A percentile compares a stretch with the other conserved stretches of the same genome.
Conservation (phyloP, 805 yeast genomes). For the Wickerhamiella cacticola region DNA sequence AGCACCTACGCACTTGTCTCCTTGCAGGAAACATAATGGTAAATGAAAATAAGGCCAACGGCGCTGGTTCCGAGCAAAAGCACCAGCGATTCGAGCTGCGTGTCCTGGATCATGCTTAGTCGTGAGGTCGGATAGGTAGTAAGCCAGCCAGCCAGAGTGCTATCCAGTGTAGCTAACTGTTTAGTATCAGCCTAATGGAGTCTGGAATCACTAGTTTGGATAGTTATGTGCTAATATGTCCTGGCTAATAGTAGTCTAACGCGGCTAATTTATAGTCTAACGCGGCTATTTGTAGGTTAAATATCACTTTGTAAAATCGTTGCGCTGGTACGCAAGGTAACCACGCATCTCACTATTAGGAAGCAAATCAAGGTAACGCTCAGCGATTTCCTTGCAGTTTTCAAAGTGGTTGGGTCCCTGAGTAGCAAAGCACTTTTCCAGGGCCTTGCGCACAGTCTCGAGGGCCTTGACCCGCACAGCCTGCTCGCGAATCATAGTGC, state of each 20-base stretch:
- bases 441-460: slow-evolving; percentile 57
- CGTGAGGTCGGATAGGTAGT: background rate
- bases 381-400: slow-evolving; percentile 67
- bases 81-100: slow-evolving; percentile 62
- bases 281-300: too few species aligned
- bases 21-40: slow-evolving; percentile 43
- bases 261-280: too few species aligned
- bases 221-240: too few species aligned
- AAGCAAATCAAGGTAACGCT: slow-evolving; percentile 57
- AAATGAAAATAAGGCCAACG: slow-evolving; percentile 56
- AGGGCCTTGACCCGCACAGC: slow-evolving; percentile 59
- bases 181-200: too few species aligned
- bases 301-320: slow-evolving; percentile 70
- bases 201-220: too few species aligned
- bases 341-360: slow-evolving; percentile 60
- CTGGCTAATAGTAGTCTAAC: too few species aligned
- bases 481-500: slow-evolving; percentile 66
- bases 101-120: slow-evolving; percentile 62
- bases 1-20: too few species aligned
- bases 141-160: too few species aligned
- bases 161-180: too few species aligned
- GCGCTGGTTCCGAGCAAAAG: slow-evolving; percentile 62
- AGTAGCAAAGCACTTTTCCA: slow-evolving; percentile 54
- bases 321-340: slow-evolving; percentile 75
- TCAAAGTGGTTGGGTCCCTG: slow-evolving; percentile 59